Evolutionary conservation across 1,284 basidiomycete species (phyloP).

Genomic region (Malassezia slooffiae): DNA sequence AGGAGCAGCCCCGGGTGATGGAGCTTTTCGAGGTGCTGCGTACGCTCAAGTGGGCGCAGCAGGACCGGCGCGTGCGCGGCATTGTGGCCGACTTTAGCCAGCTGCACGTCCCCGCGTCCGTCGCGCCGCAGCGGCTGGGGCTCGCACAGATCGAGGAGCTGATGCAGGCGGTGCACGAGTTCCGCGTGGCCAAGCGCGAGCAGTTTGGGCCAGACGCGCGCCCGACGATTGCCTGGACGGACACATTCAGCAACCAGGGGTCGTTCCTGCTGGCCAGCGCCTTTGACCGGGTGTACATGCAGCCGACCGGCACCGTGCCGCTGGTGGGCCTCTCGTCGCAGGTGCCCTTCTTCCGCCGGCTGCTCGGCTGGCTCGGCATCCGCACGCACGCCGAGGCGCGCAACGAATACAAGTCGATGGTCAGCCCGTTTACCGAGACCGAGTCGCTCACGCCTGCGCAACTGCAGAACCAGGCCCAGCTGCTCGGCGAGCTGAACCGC

Average conservation of each 20-base stretch:
- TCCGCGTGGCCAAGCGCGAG: conserved; percentile 45
- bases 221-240: conserved; percentile 48
- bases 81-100: conserved; percentile 49
- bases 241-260: conserved; percentile 48
- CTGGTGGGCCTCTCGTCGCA: conserved; percentile 44
- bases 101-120: conserved; percentile 44
- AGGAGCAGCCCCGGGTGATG: conserved; percentile 35
- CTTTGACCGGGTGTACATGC: conserved; percentile 49
- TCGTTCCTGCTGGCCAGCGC: conserved; percentile 46
- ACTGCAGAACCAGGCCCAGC: conserved; percentile 30
- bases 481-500: conserved; percentile 40
- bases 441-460: conserved; percentile 31
- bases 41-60: conserved; percentile 46
- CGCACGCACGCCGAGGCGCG: conserved; percentile 48
- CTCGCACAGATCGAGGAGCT: conserved; percentile 49
- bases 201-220: conserved; percentile 29
- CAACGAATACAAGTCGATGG: conserved; percentile 48
- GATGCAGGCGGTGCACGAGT: conserved; percentile 47
- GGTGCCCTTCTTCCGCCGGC: conserved; percentile 37
- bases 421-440: conserved; percentile 27
- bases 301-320: conserved; percentile 48
- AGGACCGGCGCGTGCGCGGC: conserved; percentile 47
- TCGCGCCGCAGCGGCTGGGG: conserved; percentile 38
- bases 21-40: conserved; percentile 48
- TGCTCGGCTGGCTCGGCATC: conserved; percentile 48